These are phyloP conservation scores for Fusarium clavum DNA, from an alignment of 2,329 filamentous ascomycete genomes.

Conservation along the genomic window DNA sequence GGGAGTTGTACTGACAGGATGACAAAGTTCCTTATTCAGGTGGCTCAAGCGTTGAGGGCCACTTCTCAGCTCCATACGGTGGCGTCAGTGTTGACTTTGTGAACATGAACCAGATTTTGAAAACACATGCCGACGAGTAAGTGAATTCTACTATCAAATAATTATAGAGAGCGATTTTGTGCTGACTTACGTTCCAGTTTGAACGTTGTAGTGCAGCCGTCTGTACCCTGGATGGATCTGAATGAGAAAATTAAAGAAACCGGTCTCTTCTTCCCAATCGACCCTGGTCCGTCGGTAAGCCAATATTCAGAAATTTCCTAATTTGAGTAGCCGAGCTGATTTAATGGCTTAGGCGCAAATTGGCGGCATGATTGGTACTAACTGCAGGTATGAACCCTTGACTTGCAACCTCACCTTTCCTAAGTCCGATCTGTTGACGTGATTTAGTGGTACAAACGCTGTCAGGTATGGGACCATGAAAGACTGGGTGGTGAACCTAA, in stretches of 20 bases:
- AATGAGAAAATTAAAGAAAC: constrained; percentile 77
- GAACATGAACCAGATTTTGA: constrained; percentile 84
- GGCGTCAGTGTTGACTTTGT: constrained; percentile 91
- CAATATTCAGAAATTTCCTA: fast-evolving
- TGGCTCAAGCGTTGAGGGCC: constrained; percentile 87
- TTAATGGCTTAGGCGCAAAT: constrained; percentile 69
- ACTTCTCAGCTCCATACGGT: constrained; percentile 87
- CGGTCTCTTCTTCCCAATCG: constrained; percentile 90
- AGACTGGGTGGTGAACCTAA: constrained; percentile 88
- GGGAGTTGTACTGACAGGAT: fast-evolving
- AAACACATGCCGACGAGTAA: constrained; percentile 79
- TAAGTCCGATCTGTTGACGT: not conserved
- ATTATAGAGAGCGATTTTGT: fast-evolving
- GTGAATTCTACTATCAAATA: fast-evolving
- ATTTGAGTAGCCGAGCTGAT: constrained; percentile 46
- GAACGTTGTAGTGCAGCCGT: constrained; percentile 92
- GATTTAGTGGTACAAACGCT: constrained; percentile 73
- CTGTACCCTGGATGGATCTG: constrained; percentile 88
- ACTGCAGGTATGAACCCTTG: constrained; percentile 61
- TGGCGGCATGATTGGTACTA: constrained; percentile 85
- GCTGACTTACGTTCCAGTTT: constrained; percentile 56
- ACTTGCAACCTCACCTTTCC: too few species aligned
- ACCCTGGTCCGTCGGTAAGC: constrained; percentile 68
- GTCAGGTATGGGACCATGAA: constrained; percentile 88
- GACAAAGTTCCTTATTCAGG: constrained; percentile 77